These are phyloP conservation scores for Daucus carota DNA, from an alignment of 129 eudicot genomes.

Conservation along the genomic window DNA sequence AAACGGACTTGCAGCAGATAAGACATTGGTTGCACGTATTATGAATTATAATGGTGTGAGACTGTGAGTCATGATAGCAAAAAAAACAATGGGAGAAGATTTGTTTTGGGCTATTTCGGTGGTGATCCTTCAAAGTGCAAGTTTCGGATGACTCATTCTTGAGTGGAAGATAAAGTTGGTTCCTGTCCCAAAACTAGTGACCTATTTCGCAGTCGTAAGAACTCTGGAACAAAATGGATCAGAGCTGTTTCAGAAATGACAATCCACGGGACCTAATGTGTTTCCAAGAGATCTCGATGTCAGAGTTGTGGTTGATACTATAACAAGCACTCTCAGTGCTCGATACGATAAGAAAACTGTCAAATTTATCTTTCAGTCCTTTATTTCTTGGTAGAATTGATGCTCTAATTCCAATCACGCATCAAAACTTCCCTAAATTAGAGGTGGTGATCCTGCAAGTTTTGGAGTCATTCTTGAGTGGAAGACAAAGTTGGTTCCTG, in stretches of 20 bases:
- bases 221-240: conserved; percentile 10
- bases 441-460: conserved; percentile 1
- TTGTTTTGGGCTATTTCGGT: conserved; percentile 4
- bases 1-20: no score
- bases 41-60: not conserved
- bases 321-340: not conserved
- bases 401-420: not conserved
- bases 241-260: conserved; percentile 7
- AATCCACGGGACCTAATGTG: conserved; percentile 12
- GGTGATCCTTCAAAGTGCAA: not conserved
- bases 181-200: conserved; percentile 8
- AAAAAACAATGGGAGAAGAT: conserved; percentile 9
- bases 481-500: not conserved
- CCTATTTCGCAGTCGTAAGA: not conserved
- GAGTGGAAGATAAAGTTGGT: conserved; percentile 5
- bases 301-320: not conserved
- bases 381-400: conserved; percentile 13
- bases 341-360: not conserved
- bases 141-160: not conserved
- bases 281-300: conserved; percentile 13
- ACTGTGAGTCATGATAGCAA: not conserved
- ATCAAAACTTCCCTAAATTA: conserved; percentile 10
- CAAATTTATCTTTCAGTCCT: not conserved
- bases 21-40: not conserved
- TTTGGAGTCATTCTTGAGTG: conserved; percentile 1